phyloP scores from a whole-genome alignment of 2,329 filamentous ascomycete genomes.

The Ciborinia camelliae region DNA sequence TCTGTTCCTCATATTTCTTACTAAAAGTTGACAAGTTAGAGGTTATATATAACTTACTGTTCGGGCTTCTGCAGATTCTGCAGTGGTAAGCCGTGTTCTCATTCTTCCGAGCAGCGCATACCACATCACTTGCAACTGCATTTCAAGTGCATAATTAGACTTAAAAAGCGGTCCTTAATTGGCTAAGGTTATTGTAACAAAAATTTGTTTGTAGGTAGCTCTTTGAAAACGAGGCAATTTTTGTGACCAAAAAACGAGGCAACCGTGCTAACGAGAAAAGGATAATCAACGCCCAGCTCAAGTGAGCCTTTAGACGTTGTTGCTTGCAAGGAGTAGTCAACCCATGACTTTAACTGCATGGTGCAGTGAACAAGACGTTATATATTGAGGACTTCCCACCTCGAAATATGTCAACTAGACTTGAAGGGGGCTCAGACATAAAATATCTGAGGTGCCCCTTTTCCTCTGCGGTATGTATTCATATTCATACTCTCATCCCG shows the following conservation, averaged over 20 bases:
- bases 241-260: constrained; percentile 27
- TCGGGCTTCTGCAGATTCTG: constrained; percentile 11
- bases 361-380: constrained; percentile 20
- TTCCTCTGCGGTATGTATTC: constrained; percentile 5
- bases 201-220: constrained; percentile 19
- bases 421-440: constrained; percentile 4
- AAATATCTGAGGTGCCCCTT: neutral
- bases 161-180: constrained; percentile 8
- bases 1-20: neutral
- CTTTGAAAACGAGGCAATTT: constrained; percentile 22
- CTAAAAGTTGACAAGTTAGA: neutral
- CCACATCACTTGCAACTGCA: constrained; percentile 19
- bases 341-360: constrained; percentile 24
- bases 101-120: constrained; percentile 8
- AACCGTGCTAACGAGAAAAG: constrained; percentile 27
- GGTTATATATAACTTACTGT: too few species aligned
- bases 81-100: neutral
- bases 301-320: constrained; percentile 12
- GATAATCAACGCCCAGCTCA: constrained; percentile 22
- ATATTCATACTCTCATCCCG: neutral
- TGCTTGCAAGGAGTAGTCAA: constrained; percentile 25
- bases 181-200: constrained; percentile 14
- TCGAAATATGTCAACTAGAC: neutral
- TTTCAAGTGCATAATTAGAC: constrained; percentile 7
- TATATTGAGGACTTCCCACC: constrained; percentile 27